Percentiles rank a stretch among this genome's conserved stretches.
Evolutionary conservation across 805 yeast genomes (phyloP).

Genomic region (Yamadazyma sp.): DNA sequence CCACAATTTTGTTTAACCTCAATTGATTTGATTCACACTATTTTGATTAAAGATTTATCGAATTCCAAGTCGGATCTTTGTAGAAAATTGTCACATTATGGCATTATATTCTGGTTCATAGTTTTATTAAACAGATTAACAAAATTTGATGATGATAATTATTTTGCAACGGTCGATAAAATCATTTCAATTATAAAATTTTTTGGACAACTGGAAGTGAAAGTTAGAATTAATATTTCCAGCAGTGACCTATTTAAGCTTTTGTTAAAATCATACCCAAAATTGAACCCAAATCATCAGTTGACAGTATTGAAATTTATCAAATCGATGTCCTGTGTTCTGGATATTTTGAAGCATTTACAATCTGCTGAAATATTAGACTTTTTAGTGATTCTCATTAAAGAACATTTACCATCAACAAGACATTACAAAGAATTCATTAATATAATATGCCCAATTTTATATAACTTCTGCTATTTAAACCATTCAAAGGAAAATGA

Average conservation of each 20-base stretch:
- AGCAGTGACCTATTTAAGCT: constrained; percentile 39
- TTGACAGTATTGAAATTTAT: constrained; percentile 42
- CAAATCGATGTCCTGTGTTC: constrained; percentile 38
- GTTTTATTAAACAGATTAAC: constrained; percentile 32
- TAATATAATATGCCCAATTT: constrained; percentile 44
- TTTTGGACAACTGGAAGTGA: constrained; percentile 46
- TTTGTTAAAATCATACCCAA: constrained; percentile 37
- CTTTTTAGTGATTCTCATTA: constrained; percentile 34
- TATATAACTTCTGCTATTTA: constrained; percentile 52
- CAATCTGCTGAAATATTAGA: constrained; percentile 42
- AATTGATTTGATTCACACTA: constrained; percentile 32
- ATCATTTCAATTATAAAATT: constrained; percentile 36
- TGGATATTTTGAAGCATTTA: constrained; percentile 28
- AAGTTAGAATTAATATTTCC: constrained; percentile 39
- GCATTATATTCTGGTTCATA: constrained; percentile 43
- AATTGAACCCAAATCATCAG: constrained; percentile 30
- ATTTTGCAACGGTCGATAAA: constrained; percentile 20
- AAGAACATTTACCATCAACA: constrained; percentile 24
- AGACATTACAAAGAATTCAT: constrained; percentile 36
- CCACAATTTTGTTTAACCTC: constrained; percentile 38
- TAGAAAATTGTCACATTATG: constrained; percentile 39
- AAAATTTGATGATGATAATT: constrained; percentile 6
- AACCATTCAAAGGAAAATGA: constrained; percentile 44
- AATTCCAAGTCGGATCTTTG: constrained; percentile 42
- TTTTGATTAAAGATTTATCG: constrained; percentile 33